Evolutionary conservation across 306 rosid genomes (phyloP).

Genomic region (Prunus mume): DNA sequence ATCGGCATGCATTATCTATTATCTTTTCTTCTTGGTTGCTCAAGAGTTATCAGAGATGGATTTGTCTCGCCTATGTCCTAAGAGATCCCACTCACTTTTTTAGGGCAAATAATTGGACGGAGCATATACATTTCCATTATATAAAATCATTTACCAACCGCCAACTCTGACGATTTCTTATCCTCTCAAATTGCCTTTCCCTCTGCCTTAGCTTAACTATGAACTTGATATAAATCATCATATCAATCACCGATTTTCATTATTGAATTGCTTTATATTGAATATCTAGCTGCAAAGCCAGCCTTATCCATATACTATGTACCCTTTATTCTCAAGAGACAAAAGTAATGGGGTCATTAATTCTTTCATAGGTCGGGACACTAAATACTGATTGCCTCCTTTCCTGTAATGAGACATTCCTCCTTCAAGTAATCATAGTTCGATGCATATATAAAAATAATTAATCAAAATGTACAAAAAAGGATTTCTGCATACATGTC

Average conservation of each 20-base stretch:
- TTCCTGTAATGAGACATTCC: no score
- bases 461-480: no score
- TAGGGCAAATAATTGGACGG: slow-evolving; percentile 5
- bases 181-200: neutral
- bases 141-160: neutral
- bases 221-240: neutral
- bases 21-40: neutral
- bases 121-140: neutral
- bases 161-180: slow-evolving; percentile 4
- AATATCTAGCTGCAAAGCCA: neutral
- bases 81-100: neutral
- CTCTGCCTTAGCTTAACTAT: neutral
- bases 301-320: neutral
- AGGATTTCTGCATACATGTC: no score
- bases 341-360: no score
- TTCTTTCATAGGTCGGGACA: no score
- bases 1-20: neutral
- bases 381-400: no score
- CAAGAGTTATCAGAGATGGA: slow-evolving; percentile 9
- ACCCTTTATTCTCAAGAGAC: no score
- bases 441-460: no score
- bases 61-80: slow-evolving; percentile 3
- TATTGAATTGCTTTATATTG: neutral
- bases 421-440: no score
- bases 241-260: neutral